Evolutionary conservation across 2,329 filamentous ascomycete genomes (phyloP).

Genomic region (Myotisia sp.): DNA sequence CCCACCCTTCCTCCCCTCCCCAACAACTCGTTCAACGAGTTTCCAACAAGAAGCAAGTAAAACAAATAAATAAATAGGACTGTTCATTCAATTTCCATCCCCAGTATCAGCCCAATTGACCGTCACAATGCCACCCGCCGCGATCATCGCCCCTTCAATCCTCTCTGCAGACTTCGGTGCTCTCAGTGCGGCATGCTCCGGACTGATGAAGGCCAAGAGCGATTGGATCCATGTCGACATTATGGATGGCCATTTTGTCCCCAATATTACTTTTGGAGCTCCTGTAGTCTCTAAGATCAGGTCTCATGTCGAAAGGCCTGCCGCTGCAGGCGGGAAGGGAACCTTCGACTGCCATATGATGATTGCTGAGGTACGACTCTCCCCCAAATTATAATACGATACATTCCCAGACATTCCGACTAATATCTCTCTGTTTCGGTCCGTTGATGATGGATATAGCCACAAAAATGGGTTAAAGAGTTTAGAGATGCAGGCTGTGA

Average conservation of each 20-base stretch:
- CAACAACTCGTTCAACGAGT: no score
- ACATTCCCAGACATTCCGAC: no score
- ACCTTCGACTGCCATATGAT: conserved; percentile 99
- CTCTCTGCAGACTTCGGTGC: conserved; percentile 90
- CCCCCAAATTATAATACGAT: no score
- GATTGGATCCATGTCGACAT: conserved; percentile 96
- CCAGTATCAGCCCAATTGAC: not conserved
- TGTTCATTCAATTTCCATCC: not conserved
- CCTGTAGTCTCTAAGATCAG: conserved; percentile 92
- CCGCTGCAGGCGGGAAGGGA: conserved; percentile 56
- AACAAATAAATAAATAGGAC: no score
- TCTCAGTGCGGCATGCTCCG: conserved; percentile 71
- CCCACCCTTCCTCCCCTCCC: no score
- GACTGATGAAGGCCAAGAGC: conserved; percentile 72
- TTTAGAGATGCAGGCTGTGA: conserved; percentile 91
- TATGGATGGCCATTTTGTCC: conserved; percentile 97
- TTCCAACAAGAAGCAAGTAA: no score
- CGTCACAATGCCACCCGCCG: conserved; percentile 60
- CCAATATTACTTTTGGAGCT: conserved; percentile 93
- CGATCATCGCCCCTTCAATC: conserved; percentile 97
- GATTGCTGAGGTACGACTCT: conserved; percentile 67
- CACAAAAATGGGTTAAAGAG: conserved; percentile 94
- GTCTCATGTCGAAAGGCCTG: conserved; percentile 63
- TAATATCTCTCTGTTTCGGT: no score
- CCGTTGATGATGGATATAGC: conserved; percentile 50